Base-by-base conservation (phyloP, 176 grass and related monocot species). In the Hordeum marinum region DNA sequence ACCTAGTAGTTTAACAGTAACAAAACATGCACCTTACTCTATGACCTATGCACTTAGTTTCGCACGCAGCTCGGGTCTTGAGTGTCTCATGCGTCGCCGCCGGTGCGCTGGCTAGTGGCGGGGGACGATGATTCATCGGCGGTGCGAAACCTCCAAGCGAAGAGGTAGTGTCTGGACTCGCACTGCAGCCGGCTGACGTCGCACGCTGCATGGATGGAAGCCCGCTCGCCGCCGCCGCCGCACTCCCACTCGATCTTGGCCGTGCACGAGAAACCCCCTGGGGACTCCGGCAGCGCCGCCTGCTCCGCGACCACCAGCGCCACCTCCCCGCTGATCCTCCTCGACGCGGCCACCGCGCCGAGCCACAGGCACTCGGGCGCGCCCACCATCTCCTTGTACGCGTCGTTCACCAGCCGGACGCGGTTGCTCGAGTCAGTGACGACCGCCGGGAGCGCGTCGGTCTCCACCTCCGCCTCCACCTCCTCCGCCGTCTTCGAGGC, bases 291-390 rank as follows among this genome's bases (percentile, higher is more conserved):
- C 74, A 89, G 70, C 12, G 83, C 21, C 10, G 84, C 37, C 24
- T 6, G 20, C 21, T 89, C 87, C 12, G 42, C 50, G 21, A 88
- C 82, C 41, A 76, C 69, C 39, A 99, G 90, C 72, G 86, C 86
- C 86, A 99, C 97, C 77, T 81, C 91, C 9, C 97, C 97, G 68
- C 88, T 88, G 85, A 99, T 96, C 90, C 97, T 87, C 84, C 83
- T 94, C 0, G 91, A 89, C 31, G 32, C 50, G 11, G 83, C 77
- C 82, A 98, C 70, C 9, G 88, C 83, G 82, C 92, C 88, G 29
- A 99, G 91, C 94, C 97, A 99, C 24, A 77, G 81, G 82, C 94
- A 99, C 86, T 92, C 92, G 2, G 97, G 97, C 82, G 95, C 94
- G 20, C 94, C 91, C 39, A 99, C 86, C 92, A 99, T 91, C 79